Base-by-base conservation (phyloP, 2,329 filamentous ascomycete genomes). In the Colletotrichum agaves region DNA sequence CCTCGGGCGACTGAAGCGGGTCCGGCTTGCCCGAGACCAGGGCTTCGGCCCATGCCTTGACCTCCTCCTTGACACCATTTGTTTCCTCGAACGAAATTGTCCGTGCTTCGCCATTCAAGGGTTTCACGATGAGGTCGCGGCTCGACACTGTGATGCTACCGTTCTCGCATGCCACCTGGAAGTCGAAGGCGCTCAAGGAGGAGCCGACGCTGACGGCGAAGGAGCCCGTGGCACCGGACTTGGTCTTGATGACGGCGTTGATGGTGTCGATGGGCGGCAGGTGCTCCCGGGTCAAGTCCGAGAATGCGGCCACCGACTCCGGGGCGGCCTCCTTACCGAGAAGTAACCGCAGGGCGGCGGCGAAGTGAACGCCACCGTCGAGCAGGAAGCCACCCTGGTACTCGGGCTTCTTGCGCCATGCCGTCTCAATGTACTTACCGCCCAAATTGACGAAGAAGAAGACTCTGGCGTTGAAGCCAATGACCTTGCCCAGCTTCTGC, bases 321-420 rank as follows among this genome's bases (percentile, higher is more conserved):
- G 80, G 79, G 4, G 81, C 79, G 0, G 78, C 69, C 27, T 61
- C 66, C 21, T 35, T 56, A 17, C 82, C 81, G 2, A 93, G 79
- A 46, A 94, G 74, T 35, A 86, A 76, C 15, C 91, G 82, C 56
- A 90, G 83, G 0, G 80, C 88, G 7, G 91, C 91, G 6, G 89
- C 81, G 68, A 87, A 90, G 77, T 94, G 92, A 27, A 94, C 90
- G 47, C 92, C 92, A 13, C 88, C 91, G 74, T 94, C 92, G 2
- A 94, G 85, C 61, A 94, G 76, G 75, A 93, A 94, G 0, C 92
- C 92, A 61, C 92, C 92, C 77, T 93, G 91, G 75, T 93, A 87
- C 59, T 86, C 82, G 1, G 92, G 91, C 62, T 80, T 84, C 76
- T 90, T 90, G 61, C 92, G 88, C 92, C 91, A 69, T n/a, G 61